Base-by-base conservation (phyloP, 768 basidiomycete species). In the Mycena rosella region DNA sequence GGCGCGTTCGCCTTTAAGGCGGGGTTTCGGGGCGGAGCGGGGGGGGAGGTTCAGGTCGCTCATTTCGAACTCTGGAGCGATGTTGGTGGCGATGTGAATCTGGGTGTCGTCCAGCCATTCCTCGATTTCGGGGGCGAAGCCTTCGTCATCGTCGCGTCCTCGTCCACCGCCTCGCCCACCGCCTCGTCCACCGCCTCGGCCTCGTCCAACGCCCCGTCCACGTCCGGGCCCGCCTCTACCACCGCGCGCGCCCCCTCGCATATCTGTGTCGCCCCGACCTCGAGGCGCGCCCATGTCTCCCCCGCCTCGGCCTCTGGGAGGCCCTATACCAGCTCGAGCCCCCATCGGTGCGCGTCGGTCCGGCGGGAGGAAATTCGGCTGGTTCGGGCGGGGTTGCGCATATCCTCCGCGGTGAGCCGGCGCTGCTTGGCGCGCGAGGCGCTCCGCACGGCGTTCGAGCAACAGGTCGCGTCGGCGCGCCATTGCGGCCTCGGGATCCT, bases 41-140 rank as follows among this genome's bases (percentile, higher is more conserved):
- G 34, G 15, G 69, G 60, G 70, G 32, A 49, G 26, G 26, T 48
- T 13, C 42, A 68, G 26, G 27, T 30, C 40, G 24, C 48, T 20
- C 45, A 17, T 8, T 22, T n/a, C 53, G 5, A 70, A 18, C 20
- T 70, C 69, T 17, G 69, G 52, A 29, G 66, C 63, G 55, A 81
- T 77, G 3, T 77, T 18, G 20, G 69, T 71, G 9, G 74, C 71
- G 36, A 80, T 73, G 30, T 76, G 68, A 0, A 61, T 30, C 10
- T 62, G 51, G 8, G 29, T 40, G 6, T 11, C 24, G 1, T 57
- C 64, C 20, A 65, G 29, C 69, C 69, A 70, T 22, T 70, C 69
- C 3, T 26, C 51, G 42, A 70, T 47, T 13, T 70, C 64, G 29
- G 29, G 20, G 30, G 45, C 2, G 4, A 13, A 11, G 13, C 53